Conservation (phyloP, 305 asterid species). For the Fraxinus velutina region DNA sequence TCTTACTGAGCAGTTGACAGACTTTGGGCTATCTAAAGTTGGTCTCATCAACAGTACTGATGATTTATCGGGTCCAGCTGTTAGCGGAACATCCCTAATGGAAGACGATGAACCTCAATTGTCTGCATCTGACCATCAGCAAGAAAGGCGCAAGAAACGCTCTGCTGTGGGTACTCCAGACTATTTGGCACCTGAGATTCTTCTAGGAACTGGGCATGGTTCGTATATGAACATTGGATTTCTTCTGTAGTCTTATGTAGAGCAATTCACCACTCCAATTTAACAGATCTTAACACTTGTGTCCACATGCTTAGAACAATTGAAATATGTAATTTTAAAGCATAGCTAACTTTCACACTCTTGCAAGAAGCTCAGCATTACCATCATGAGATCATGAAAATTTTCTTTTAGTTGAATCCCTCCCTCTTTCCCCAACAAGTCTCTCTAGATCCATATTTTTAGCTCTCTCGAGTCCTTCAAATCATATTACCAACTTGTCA, state of each 20-base stretch:
- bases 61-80: constrained; percentile 97
- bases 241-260: constrained; percentile 14
- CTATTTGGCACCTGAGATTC: constrained; percentile 99
- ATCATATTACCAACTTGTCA: constrained; percentile 2
- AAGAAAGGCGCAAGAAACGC: constrained; percentile 81
- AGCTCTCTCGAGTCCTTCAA: constrained; percentile 10
- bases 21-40: constrained; percentile 98
- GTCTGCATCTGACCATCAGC: constrained; percentile 66
- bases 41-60: constrained; percentile 98
- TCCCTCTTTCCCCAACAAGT: background rate
- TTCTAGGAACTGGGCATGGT: constrained; percentile 99
- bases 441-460: background rate
- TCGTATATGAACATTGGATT: constrained; percentile 30
- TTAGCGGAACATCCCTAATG: constrained; percentile 83
- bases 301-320: background rate
- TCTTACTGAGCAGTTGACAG: constrained; percentile 76
- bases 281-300: background rate
- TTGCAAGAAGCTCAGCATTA: background rate
- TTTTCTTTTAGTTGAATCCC: background rate
- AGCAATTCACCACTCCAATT: background rate
- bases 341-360: background rate
- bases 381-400: background rate
- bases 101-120: constrained; percentile 81
- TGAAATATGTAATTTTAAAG: background rate
- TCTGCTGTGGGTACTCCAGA: constrained; percentile 99